Percentiles rank a stretch among this genome's conserved stretches.
phyloP scores from a whole-genome alignment of 1,284 basidiomycete genomes.

The Vanrija sp. region DNA sequence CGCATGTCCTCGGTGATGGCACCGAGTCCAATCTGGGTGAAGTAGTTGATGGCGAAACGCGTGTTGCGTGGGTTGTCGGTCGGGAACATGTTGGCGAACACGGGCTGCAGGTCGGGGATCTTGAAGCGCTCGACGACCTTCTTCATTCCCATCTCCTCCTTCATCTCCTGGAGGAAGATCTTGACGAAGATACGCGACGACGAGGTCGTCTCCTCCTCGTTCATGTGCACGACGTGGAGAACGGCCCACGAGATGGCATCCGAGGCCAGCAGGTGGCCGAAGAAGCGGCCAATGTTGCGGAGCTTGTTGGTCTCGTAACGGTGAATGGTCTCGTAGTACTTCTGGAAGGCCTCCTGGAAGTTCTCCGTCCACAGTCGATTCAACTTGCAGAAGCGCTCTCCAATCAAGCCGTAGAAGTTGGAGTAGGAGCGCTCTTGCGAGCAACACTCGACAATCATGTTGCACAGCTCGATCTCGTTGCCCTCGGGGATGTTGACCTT shows the following conservation, averaged over 20 bases:
- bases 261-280: conserved; percentile 79
- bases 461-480: conserved; percentile 92
- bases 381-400: conserved; percentile 93
- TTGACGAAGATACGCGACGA: conserved; percentile 97
- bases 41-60: conserved; percentile 96
- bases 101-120: conserved; percentile 71
- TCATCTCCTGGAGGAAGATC: conserved; percentile 91
- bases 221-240: conserved; percentile 82
- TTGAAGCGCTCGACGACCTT: conserved; percentile 77
- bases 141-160: conserved; percentile 87
- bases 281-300: conserved; percentile 94
- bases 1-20: conserved; percentile 92
- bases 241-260: conserved; percentile 88
- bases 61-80: conserved; percentile 95
- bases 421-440: conserved; percentile 98
- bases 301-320: conserved; percentile 97
- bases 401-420: conserved; percentile 91
- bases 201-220: conserved; percentile 95
- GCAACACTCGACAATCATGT: conserved; percentile 99
- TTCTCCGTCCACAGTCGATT: conserved; percentile 89
- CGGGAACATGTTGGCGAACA: conserved; percentile 85
- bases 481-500: conserved; percentile 89
- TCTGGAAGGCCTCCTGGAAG: conserved; percentile 81
- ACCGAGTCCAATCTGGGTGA: conserved; percentile 89
- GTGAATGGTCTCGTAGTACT: conserved; percentile 95